These are phyloP conservation scores for Hypoxylon sp. DNA, from an alignment of 2,329 filamentous ascomycete genomes.

Conservation along the genomic window DNA sequence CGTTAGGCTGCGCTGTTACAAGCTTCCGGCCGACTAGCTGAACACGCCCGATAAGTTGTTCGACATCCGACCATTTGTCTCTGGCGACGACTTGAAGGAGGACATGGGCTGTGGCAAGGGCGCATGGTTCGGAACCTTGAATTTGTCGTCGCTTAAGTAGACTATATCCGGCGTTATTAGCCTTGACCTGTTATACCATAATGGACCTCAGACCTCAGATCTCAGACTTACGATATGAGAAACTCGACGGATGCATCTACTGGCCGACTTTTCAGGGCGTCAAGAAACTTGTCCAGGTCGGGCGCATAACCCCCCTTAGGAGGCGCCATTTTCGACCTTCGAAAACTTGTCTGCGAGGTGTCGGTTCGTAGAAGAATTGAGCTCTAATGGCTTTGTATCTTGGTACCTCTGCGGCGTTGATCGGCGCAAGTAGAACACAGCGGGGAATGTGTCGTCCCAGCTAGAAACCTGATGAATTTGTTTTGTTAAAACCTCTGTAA, in stretches of 20 bases:
- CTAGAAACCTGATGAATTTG: background rate
- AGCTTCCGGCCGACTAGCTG: slow-evolving; percentile 80
- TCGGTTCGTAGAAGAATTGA: slow-evolving; percentile 3
- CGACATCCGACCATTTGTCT: slow-evolving; percentile 79
- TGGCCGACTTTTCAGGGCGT: slow-evolving; percentile 76
- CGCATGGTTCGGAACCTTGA: slow-evolving; percentile 84
- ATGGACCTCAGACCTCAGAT: too few species aligned
- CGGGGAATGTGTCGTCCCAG: slow-evolving; percentile 3
- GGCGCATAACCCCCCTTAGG: slow-evolving; percentile 69
- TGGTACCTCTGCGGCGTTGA: slow-evolving; percentile 6
- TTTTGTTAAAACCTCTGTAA: too few species aligned
- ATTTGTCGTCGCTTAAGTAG: slow-evolving; percentile 93
- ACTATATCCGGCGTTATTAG: slow-evolving; percentile 53
- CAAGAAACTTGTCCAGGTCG: slow-evolving; percentile 79
- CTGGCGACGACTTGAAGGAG: slow-evolving; percentile 86
- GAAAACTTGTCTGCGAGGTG: background rate
- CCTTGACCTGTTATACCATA: too few species aligned
- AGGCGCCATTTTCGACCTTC: slow-evolving; percentile 60
- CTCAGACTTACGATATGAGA: slow-evolving; percentile 79
- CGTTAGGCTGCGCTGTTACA: slow-evolving; percentile 83
- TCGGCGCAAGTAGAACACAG: slow-evolving; percentile 24
- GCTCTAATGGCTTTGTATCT: slow-evolving; percentile 13
- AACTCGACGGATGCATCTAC: slow-evolving; percentile 86
- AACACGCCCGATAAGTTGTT: slow-evolving; percentile 81
- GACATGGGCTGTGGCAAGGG: slow-evolving; percentile 88